Conservation (phyloP, 2,329 filamentous ascomycete genomes). For the Paecilomyces fulvus region DNA sequence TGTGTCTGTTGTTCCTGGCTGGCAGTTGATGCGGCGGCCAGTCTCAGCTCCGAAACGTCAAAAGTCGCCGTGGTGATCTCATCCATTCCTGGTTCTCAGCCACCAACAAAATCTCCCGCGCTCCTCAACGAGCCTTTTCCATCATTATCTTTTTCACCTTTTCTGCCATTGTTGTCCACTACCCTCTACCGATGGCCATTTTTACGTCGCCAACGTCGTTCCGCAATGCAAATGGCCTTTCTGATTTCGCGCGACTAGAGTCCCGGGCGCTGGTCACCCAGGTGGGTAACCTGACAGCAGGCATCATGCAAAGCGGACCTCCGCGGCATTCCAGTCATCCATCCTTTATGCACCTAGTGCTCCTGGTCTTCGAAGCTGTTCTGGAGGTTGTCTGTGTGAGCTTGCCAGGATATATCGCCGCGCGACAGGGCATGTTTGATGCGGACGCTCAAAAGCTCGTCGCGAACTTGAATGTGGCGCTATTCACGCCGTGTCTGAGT, state of each 20-base stretch:
- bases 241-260: neutral
- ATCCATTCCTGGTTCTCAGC: neutral
- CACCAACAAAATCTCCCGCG: neutral
- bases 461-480: slow-evolving; percentile 88
- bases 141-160: neutral
- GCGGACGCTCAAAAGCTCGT: slow-evolving; percentile 94
- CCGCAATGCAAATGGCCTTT: slow-evolving; percentile 30
- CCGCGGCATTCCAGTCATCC: slow-evolving; percentile 36
- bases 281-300: slow-evolving; percentile 11
- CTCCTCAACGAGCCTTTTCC: neutral
- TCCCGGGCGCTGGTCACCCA: slow-evolving; percentile 14
- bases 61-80: neutral
- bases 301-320: slow-evolving; percentile 10
- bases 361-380: slow-evolving; percentile 90
- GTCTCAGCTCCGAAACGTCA: neutral
- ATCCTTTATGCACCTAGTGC: slow-evolving; percentile 51
- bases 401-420: slow-evolving; percentile 87
- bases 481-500: slow-evolving; percentile 97
- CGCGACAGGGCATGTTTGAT: slow-evolving; percentile 84
- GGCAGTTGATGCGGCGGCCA: neutral
- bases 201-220: slow-evolving; percentile 43
- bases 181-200: slow-evolving; percentile 28
- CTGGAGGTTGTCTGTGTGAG: slow-evolving; percentile 93
- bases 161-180: neutral
- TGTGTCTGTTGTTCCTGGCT: neutral